These are phyloP conservation scores for Xenosphaeropsis pyriputrescens DNA, from an alignment of 2,329 filamentous ascomycete genomes.

Conservation along the genomic window DNA sequence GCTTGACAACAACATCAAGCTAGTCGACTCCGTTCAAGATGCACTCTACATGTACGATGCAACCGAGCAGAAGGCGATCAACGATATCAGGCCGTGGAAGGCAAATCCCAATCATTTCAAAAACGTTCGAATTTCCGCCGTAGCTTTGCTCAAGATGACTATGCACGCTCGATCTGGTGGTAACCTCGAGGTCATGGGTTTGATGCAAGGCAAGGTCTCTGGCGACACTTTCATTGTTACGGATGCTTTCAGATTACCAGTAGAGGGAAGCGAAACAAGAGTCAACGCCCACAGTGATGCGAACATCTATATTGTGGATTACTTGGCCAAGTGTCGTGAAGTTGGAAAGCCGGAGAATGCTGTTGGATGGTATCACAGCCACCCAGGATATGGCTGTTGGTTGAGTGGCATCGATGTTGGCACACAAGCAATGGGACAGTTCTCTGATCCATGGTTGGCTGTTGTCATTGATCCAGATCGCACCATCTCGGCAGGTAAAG, in stretches of 20 bases:
- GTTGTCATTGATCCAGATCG: slow-evolving; percentile 95
- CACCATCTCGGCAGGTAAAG: slow-evolving; percentile 81
- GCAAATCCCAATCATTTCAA: slow-evolving; percentile 80
- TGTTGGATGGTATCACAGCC: slow-evolving; percentile 96
- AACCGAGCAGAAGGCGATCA: slow-evolving; percentile 51
- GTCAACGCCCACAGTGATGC: slow-evolving; percentile 94
- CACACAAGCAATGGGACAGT: slow-evolving; percentile 81
- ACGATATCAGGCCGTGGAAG: slow-evolving; percentile 57
- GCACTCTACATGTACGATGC: slow-evolving; percentile 78
- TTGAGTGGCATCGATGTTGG: slow-evolving; percentile 88
- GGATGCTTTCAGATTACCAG: slow-evolving; percentile 83
- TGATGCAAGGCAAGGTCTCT: slow-evolving; percentile 93
- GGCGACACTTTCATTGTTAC: slow-evolving; percentile 81
- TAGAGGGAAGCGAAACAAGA: slow-evolving; percentile 95
- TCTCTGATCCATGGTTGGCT: slow-evolving; percentile 82
- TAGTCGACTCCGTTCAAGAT: slow-evolving; percentile 78
- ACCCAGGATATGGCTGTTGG: slow-evolving; percentile 98
- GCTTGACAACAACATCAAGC: slow-evolving; percentile 70
- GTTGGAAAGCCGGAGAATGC: slow-evolving; percentile 77
- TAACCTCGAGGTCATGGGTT: slow-evolving; percentile 85
- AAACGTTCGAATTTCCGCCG: slow-evolving; percentile 79
- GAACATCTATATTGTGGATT: slow-evolving; percentile 92
- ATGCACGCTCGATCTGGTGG: slow-evolving; percentile 97
- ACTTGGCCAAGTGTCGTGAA: slow-evolving; percentile 61
- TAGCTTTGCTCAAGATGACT: slow-evolving; percentile 95